Evolutionary conservation across 495 filamentous ascomycete species (phyloP).

Genomic region (Glutinoglossum americanum): DNA sequence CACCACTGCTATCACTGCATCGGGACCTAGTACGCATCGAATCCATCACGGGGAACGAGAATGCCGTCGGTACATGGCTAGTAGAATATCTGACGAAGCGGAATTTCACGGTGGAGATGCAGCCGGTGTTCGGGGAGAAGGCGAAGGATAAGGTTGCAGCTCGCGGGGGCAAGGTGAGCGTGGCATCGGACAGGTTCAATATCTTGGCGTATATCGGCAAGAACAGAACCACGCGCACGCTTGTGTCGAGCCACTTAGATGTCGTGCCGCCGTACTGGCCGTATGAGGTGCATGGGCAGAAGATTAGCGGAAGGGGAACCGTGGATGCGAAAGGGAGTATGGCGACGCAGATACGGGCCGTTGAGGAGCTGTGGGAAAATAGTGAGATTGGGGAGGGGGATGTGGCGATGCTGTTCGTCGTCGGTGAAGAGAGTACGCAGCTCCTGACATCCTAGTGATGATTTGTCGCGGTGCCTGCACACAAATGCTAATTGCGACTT

Average conservation of each 20-base stretch:
- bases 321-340: conserved; percentile 86
- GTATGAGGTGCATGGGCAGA: conserved; percentile 23
- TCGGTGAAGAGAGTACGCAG: conserved; percentile 46
- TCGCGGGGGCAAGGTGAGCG: background rate
- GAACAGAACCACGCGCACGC: conserved; percentile 33
- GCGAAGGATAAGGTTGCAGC: background rate
- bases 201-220: conserved; percentile 53
- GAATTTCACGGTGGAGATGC: conserved; percentile 45
- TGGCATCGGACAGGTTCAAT: conserved; percentile 36
- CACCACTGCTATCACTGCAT: conserved; percentile 32
- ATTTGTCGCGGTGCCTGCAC: background rate
- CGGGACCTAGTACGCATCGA: conserved; percentile 49
- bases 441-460: background rate
- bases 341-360: conserved; percentile 52
- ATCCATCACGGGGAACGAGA: conserved; percentile 57
- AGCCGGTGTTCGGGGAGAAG: conserved; percentile 15
- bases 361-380: conserved; percentile 33
- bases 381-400: conserved; percentile 22
- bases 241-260: conserved; percentile 58
- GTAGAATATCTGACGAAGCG: conserved; percentile 22
- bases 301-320: conserved; percentile 52
- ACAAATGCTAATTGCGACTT: background rate
- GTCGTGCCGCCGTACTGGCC: conserved; percentile 54
- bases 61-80: conserved; percentile 45
- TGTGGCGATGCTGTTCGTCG: conserved; percentile 66